Conservation (phyloP, 441 rosid species). For the Viola pubescens region DNA sequence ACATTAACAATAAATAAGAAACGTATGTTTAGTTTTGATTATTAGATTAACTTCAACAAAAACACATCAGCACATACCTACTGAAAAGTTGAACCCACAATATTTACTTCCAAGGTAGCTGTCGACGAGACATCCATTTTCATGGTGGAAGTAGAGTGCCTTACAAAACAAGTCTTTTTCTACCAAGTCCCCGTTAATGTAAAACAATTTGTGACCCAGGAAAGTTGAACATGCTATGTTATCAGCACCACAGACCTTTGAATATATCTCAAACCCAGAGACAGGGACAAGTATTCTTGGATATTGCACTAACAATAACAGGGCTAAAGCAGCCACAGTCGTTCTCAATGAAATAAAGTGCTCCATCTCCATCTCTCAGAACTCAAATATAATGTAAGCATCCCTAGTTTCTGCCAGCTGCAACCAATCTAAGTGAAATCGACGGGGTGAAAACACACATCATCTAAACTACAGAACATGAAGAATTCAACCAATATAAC, state of each 20-base stretch:
- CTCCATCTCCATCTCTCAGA: constrained; percentile 17
- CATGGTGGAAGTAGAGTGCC: constrained; percentile 40
- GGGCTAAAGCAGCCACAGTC: constrained; percentile 26
- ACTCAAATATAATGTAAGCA: constrained; percentile 10
- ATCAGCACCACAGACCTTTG: constrained; percentile 46
- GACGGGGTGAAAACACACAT: neutral
- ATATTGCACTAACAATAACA: constrained; percentile 38
- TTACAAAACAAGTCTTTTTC: constrained; percentile 45
- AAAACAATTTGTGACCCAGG: constrained; percentile 37
- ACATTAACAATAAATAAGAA: constrained; percentile 9
- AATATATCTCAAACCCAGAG: constrained; percentile 31
- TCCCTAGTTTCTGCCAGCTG: constrained; percentile 6
- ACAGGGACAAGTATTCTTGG: constrained; percentile 36
- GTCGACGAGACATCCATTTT: constrained; percentile 36
- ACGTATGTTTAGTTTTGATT: neutral
- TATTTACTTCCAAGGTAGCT: constrained; percentile 25
- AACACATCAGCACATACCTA: constrained; percentile 37
- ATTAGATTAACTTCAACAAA: constrained; percentile 12
- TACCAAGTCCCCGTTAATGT: constrained; percentile 50
- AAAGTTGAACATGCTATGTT: constrained; percentile 37
- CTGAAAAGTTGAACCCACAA: constrained; percentile 31
- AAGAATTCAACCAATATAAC: neutral
- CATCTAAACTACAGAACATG: constrained; percentile 5
- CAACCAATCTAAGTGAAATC: neutral
- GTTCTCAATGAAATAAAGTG: constrained; percentile 22